Evolutionary conservation across 345 rosid genomes (phyloP).

Genomic region (Litchi chinensis): DNA sequence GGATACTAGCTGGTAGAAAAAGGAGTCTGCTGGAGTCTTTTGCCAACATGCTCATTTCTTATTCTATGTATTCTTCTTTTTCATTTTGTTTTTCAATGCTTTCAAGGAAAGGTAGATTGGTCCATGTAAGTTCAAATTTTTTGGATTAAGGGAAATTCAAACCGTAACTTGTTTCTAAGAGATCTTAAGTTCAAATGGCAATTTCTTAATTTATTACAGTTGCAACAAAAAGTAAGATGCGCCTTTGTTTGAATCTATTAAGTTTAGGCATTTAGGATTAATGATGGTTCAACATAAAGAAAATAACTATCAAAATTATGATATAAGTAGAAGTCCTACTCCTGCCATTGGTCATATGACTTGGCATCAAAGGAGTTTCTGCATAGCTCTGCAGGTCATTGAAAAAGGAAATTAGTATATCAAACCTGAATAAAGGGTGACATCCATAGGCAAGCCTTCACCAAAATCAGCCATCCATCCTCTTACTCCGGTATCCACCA

Average conservation of each 20-base stretch:
- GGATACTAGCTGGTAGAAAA: no score
- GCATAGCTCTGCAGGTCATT: neutral
- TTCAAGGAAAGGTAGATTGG: neutral
- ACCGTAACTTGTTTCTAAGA: neutral
- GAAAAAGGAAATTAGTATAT: constrained; percentile 7
- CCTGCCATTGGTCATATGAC: neutral
- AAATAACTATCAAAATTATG: neutral
- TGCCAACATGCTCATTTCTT: neutral
- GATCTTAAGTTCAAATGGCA: neutral
- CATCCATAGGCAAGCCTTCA: constrained; percentile 76
- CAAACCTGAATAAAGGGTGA: constrained; percentile 60
- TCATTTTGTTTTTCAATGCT: neutral
- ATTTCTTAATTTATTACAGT: no score
- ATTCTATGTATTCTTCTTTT: neutral
- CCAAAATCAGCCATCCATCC: constrained; percentile 94
- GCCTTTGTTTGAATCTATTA: neutral
- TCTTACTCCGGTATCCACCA: constrained; percentile 69
- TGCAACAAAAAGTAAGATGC: no score
- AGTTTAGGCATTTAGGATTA: neutral
- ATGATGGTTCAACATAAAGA: neutral
- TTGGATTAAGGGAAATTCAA: neutral
- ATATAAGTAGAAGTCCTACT: neutral
- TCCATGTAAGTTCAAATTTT: neutral
- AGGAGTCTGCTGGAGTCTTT: neutral
- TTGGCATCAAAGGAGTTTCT: neutral